Conservation (phyloP, 176 grass and related monocot species). For the Oropetium thomaeum region DNA sequence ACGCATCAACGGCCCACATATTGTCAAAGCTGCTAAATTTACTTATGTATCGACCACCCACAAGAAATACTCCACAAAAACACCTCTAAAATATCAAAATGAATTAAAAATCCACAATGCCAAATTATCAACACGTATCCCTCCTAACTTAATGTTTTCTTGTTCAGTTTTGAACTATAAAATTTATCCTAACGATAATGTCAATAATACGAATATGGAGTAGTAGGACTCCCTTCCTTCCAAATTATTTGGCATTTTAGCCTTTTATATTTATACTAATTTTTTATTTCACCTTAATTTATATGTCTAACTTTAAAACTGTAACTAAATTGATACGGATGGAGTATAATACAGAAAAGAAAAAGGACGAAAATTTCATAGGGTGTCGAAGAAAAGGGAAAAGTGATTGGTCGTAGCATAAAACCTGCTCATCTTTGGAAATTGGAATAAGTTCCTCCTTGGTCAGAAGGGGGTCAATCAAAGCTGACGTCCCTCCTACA, state of each 20-base stretch:
- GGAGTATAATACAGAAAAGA: background rate
- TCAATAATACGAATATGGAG: too few relatives aligned
- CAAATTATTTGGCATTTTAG: too few relatives aligned
- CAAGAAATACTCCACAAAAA: background rate
- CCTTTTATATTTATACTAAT: too few relatives aligned
- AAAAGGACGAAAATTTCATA: background rate
- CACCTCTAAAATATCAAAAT: background rate
- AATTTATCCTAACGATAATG: too few relatives aligned
- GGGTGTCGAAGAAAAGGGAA: background rate
- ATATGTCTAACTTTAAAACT: too few relatives aligned
- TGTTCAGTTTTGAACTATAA: too few relatives aligned
- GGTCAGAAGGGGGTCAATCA: slow-evolving; percentile 1
- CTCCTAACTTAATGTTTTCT: too few relatives aligned
- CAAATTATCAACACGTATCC: background rate
- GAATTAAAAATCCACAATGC: background rate
- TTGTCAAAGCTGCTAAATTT: background rate
- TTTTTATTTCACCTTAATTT: too few relatives aligned
- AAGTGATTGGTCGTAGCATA: background rate
- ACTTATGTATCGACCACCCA: background rate
- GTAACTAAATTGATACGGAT: too few relatives aligned
- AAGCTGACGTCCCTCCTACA: background rate
- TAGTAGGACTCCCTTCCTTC: too few relatives aligned
- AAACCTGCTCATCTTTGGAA: background rate
- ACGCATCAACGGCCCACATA: too few relatives aligned
- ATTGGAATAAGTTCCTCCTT: background rate